Conservation (phyloP, 2,329 filamentous ascomycete species). For the Xylaria hypoxylon region DNA sequence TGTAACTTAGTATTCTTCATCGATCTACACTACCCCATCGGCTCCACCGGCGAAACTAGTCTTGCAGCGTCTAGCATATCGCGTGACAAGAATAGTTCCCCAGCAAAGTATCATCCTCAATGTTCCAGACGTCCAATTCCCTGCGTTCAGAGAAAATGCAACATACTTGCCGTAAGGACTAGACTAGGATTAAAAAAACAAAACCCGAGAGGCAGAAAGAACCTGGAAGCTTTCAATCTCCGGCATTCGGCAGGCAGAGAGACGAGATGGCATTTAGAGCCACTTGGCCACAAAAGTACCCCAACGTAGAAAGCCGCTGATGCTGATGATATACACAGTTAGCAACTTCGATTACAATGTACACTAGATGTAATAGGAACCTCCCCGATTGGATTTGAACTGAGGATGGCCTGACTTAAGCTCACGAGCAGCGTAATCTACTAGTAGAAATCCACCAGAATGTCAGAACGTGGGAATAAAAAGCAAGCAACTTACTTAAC, state of each 20-base stretch:
- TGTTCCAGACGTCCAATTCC: constrained; percentile 26
- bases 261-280: neutral
- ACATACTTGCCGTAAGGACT: constrained; percentile 11
- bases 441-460: neutral
- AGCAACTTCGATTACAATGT: neutral
- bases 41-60: constrained; percentile 44
- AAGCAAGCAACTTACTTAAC: constrained; percentile 2
- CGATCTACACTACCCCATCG: constrained; percentile 38
- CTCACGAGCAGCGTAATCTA: neutral
- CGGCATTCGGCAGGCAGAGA: constrained; percentile 1
- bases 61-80: constrained; percentile 26
- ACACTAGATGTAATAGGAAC: neutral
- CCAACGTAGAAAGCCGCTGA: neutral
- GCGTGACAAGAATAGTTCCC: constrained; percentile 36
- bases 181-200: neutral
- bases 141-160: constrained; percentile 12
- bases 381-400: neutral
- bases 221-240: neutral
- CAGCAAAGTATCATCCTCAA: constrained; percentile 33
- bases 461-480: neutral
- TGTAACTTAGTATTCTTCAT: too few relatives aligned
- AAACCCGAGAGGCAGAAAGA: neutral
- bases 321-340: too few relatives aligned
- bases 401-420: neutral
- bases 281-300: neutral